These are phyloP conservation scores for Lasiodiplodia sp. DNA, from an alignment of 2,329 filamentous ascomycete genomes.

Conservation along the genomic window DNA sequence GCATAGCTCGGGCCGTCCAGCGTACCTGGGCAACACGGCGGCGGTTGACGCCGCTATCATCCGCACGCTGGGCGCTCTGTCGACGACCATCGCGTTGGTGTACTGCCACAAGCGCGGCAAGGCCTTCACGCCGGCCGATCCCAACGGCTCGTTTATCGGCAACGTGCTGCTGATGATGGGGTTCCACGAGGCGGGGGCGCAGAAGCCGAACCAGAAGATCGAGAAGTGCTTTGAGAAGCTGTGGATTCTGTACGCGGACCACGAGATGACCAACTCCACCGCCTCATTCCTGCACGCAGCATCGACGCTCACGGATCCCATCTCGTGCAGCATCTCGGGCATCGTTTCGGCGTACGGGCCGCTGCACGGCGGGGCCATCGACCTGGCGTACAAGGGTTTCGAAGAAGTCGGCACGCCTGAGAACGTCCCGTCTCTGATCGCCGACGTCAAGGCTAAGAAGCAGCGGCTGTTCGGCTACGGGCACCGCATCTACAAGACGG, in stretches of 20 bases:
- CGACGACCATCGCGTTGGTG: slow-evolving; percentile 33
- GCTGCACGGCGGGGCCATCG: slow-evolving; percentile 66
- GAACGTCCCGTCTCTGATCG: slow-evolving; percentile 60
- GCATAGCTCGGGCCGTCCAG: slow-evolving; percentile 45
- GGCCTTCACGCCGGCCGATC: slow-evolving; percentile 59
- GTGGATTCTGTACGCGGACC: slow-evolving; percentile 65
- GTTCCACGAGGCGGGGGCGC: slow-evolving; percentile 46
- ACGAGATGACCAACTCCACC: slow-evolving; percentile 66
- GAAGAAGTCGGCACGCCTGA: slow-evolving; percentile 61
- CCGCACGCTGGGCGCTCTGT: slow-evolving; percentile 60
- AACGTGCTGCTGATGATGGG: slow-evolving; percentile 65
- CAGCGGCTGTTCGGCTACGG: slow-evolving; percentile 64
- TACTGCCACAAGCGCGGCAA: slow-evolving; percentile 56
- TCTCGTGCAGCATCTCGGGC: slow-evolving; percentile 61
- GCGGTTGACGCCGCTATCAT: slow-evolving; percentile 62
- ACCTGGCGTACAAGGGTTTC: slow-evolving; percentile 63
- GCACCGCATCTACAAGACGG: slow-evolving; percentile 63
- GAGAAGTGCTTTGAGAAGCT: slow-evolving; percentile 61
- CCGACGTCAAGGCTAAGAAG: slow-evolving; percentile 59
- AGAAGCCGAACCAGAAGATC: slow-evolving; percentile 60
- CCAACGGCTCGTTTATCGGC: slow-evolving; percentile 54
- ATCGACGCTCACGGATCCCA: slow-evolving; percentile 63
- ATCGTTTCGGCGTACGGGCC: slow-evolving; percentile 64
- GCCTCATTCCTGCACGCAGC: slow-evolving; percentile 65
- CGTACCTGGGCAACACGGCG: slow-evolving; percentile 54